phyloP scores from a whole-genome alignment of 768 basidiomycete species.

The Clavaria fumosa region DNA sequence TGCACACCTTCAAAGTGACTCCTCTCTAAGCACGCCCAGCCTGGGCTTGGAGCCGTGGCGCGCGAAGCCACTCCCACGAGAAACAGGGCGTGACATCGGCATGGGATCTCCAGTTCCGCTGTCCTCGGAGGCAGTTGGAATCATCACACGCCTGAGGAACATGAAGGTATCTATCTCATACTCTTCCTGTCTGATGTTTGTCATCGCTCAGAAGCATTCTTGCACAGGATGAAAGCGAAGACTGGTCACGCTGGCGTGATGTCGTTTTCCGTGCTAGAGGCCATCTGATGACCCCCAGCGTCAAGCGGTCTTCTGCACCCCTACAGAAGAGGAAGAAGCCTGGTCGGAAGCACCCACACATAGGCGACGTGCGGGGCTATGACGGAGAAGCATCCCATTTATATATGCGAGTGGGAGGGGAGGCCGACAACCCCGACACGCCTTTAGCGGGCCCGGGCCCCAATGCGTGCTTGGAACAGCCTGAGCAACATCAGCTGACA shows the following conservation, averaged over 20 bases:
- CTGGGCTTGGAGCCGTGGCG: conserved; percentile 8
- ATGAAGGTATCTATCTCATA: conserved; percentile 46
- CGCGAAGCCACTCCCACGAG: conserved; percentile 51
- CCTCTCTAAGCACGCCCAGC: too few relatives aligned
- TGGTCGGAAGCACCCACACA: conserved; percentile 18
- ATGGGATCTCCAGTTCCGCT: conserved; percentile 77
- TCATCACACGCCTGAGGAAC: conserved; percentile 69
- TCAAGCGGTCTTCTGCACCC: conserved; percentile 36
- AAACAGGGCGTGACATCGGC: conserved; percentile 77
- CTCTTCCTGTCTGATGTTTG: conserved; percentile 3
- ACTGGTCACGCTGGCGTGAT: conserved; percentile 82
- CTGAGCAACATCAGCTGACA: conserved; percentile 27
- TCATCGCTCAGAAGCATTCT: neutral
- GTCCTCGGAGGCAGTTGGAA: conserved; percentile 55
- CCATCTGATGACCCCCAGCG: conserved; percentile 28
- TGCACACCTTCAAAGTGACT: conserved; percentile 26
- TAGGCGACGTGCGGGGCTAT: too few relatives aligned
- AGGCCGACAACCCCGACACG: conserved; percentile 7
- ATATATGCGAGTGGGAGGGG: too few relatives aligned
- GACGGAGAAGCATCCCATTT: conserved; percentile 7
- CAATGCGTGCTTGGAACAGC: neutral
- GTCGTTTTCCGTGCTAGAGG: conserved; percentile 69
- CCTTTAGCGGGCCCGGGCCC: conserved; percentile 2
- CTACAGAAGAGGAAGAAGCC: conserved; percentile 43
- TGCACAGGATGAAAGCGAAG: conserved; percentile 66